Evolutionary conservation across 495 filamentous ascomycete genomes (phyloP), one percentile per base, ranked within the genome.

Genomic region (Annulohypoxylon bovei): DNA sequence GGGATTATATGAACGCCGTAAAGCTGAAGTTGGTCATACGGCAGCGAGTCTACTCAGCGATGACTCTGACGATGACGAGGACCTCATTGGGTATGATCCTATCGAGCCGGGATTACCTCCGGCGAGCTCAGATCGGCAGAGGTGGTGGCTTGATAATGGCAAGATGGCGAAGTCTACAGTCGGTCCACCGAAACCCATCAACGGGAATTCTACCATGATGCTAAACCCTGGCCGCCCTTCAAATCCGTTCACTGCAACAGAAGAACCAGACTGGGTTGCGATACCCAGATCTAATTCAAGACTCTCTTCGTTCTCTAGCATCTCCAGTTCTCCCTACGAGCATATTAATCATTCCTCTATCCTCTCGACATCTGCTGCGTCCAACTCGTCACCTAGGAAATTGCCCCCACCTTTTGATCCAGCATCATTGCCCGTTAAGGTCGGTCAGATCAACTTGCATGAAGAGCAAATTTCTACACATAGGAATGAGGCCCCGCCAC

Each of bases 81-180:
- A 94, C 65, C 79, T 90, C 9, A 85, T 91, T 23, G 87, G 89
- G 1, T 91, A 92, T 74, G 89, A 92, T 44, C 83, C 91, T 2
- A 90, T 95, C 61, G 88, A 93, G 67, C 89, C 91, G 2, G 93
- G 90, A 12, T 81, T 97, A 14, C 95, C 96, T 16, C 89, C 94
- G 40, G 91, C 96, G 14, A 98, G 94, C 76, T 97, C 94, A 3
- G 94, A 98, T 74, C 85, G 87, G 33, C 86, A 89, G 64, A 97
- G 93, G 80, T 99, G 95, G 95, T 99, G 95, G 95, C 82, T 98
- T 27, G 91, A 97, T 54, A 92, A 93, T 77, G 91, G 91, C 32
- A 87, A 90, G 62, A 89, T 92, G 55, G 93, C 91, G 7, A 89
- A 89, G 63, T 94, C 94, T 20, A 82, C 78, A 12, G 71, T 96